Evolutionary conservation across 305 asterid species (phyloP).

Genomic region (Fraxinus sp.): DNA sequence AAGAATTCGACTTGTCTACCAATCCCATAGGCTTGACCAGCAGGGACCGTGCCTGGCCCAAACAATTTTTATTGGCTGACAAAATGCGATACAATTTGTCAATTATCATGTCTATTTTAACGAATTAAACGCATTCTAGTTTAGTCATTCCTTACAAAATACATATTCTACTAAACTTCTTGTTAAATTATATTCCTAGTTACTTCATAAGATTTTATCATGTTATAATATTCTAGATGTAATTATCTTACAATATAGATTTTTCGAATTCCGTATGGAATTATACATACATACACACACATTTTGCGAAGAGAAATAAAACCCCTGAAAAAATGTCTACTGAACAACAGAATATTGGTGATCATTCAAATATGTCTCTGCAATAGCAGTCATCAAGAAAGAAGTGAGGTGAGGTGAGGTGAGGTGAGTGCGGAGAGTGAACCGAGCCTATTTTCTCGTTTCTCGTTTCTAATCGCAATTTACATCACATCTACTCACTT

Average conservation of each 20-base stretch:
- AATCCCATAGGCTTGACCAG: background rate
- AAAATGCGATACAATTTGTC: background rate
- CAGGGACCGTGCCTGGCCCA: background rate
- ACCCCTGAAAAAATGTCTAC: background rate
- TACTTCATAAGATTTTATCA: background rate
- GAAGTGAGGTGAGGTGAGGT: conserved; percentile 45
- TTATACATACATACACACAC: background rate
- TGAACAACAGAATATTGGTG: conserved; percentile 3
- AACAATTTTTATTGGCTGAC: background rate
- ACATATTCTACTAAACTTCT: background rate
- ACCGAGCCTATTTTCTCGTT: conserved; percentile 52
- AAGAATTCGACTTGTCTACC: background rate
- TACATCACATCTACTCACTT: background rate
- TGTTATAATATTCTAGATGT: background rate
- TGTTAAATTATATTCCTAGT: background rate
- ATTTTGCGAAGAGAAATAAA: background rate
- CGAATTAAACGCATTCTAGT: background rate
- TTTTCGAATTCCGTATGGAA: background rate
- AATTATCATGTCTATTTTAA: background rate
- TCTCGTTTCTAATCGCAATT: conserved; percentile 37
- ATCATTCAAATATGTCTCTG: conserved; percentile 53
- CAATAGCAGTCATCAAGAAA: conserved; percentile 73
- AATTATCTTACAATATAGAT: background rate
- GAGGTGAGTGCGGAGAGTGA: conserved; percentile 61
- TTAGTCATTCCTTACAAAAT: background rate